Percentiles rank a stretch among this genome's conserved stretches.
Evolutionary conservation across 805 yeast genomes (phyloP).

Genomic region (Saccharomycopsis guyanensis): DNA sequence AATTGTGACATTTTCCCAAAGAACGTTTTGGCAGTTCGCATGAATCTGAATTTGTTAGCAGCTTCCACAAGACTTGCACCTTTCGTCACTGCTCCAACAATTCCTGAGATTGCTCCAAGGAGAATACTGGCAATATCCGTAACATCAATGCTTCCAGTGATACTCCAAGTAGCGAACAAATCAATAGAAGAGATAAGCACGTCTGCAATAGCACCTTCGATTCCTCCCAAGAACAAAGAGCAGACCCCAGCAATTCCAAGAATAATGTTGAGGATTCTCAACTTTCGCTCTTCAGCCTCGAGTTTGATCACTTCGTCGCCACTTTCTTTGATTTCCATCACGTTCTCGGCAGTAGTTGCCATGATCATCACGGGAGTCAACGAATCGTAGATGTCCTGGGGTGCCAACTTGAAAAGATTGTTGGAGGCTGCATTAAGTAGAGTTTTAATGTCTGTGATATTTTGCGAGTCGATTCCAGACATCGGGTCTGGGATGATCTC

Average conservation of each 20-base stretch:
- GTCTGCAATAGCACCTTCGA: constrained; percentile 4
- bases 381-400: constrained; percentile 13
- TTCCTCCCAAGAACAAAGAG: constrained; percentile 10
- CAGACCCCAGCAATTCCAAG: constrained; percentile 13
- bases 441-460: constrained; percentile 10
- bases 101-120: constrained; percentile 8
- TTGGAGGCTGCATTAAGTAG: constrained; percentile 7
- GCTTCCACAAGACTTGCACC: background rate
- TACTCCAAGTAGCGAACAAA: constrained; percentile 1
- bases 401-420: constrained; percentile 5
- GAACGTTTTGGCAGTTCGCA: background rate
- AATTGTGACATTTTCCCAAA: background rate
- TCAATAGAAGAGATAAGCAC: constrained; percentile 1
- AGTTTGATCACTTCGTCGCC: constrained; percentile 5
- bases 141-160: constrained; percentile 4
- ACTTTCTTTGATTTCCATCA: constrained; percentile 8
- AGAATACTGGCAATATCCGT: background rate
- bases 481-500: constrained; percentile 13
- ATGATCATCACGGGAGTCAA: constrained; percentile 11
- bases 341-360: constrained; percentile 2
- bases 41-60: background rate
- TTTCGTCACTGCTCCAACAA: background rate
- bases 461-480: constrained; percentile 4
- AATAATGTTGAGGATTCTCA: constrained; percentile 14
- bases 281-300: constrained; percentile 9